A percentile compares a stretch with the other conserved stretches of the same genome.
Conservation (phyloP, 208 protist species). For the Trypanosomatidae sp. region DNA sequence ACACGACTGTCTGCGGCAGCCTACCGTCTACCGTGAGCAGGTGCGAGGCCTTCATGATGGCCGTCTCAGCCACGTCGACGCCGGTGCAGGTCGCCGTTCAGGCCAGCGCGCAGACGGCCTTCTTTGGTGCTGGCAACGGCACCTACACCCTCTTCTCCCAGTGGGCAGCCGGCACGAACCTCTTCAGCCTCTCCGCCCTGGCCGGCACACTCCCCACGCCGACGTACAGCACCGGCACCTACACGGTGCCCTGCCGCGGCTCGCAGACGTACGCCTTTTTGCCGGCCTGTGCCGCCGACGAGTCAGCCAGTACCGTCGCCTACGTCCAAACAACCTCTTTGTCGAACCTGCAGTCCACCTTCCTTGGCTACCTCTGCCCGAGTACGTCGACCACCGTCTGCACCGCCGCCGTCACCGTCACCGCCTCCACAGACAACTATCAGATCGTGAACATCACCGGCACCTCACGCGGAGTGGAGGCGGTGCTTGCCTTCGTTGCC, state of each 20-base stretch:
- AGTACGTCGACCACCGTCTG: not conserved
- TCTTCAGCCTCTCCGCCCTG: conserved; percentile 2
- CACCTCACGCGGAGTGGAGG: conserved; percentile 35
- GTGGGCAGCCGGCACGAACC: conserved; percentile 29
- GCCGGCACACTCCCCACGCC: not conserved
- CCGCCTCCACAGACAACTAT: too few relatives aligned
- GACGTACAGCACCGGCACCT: conserved; percentile 16
- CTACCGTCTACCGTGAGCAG: conserved; percentile 9
- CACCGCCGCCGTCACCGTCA: conserved; percentile 2
- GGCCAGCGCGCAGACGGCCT: conserved; percentile 24
- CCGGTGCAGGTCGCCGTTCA: conserved; percentile 49
- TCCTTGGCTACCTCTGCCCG: conserved; percentile 10
- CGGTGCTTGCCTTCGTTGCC: conserved; percentile 44
- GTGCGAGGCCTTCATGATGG: conserved; percentile 44
- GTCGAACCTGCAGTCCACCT: conserved; percentile 13
- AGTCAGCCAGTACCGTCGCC: conserved; percentile 21
- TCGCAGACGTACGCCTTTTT: conserved; percentile 41
- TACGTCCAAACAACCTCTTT: conserved; percentile 28
- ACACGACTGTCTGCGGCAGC: conserved; percentile 26
- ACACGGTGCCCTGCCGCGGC: conserved; percentile 43
- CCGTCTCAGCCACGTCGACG: conserved; percentile 4
- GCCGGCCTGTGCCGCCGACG: conserved; percentile 19
- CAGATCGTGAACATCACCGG: conserved; percentile 38
- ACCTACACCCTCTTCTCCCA: conserved; percentile 25
- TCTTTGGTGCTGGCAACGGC: conserved; percentile 15